Percentiles rank a stretch among this genome's conserved stretches.
These are phyloP conservation scores for Gremmenia infestans DNA, from an alignment of 2,329 filamentous ascomycete genomes.

Conservation along the genomic window DNA sequence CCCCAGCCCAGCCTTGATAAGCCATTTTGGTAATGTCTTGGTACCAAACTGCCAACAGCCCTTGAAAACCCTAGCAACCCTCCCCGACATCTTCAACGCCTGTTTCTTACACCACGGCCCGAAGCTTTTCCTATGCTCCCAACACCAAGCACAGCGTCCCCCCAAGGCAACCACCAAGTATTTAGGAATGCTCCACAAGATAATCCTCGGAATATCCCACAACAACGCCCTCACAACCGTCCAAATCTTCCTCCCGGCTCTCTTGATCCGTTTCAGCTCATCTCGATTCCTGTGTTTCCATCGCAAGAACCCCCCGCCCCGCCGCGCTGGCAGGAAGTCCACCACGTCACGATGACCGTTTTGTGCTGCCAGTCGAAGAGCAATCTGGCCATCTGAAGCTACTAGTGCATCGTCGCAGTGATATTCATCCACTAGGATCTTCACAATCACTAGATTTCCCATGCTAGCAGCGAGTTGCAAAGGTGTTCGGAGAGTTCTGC, in stretches of 20 bases:
- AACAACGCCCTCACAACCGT: constrained; percentile 26
- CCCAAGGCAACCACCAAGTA: constrained; percentile 21
- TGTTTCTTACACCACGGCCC: constrained; percentile 31
- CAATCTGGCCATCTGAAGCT: constrained; percentile 42
- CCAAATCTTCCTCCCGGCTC: constrained; percentile 22
- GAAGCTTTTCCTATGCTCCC: constrained; percentile 28
- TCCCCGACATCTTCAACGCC: constrained; percentile 25
- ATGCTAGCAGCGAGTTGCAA: constrained; percentile 39
- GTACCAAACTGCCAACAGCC: constrained; percentile 3
- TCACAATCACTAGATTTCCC: constrained; percentile 39
- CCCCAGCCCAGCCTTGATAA: constrained; percentile 17
- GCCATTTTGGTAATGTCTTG: constrained; percentile 15
- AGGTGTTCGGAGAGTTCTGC: constrained; percentile 34
- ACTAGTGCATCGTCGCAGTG: constrained; percentile 40
- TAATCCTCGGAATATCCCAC: constrained; percentile 31
- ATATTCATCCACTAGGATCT: constrained; percentile 37
- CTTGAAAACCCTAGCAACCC: constrained; percentile 14
- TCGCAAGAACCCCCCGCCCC: constrained; percentile 36
- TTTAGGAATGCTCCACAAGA: constrained; percentile 24
- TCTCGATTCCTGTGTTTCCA: constrained; percentile 33
- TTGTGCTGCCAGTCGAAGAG: constrained; percentile 40
- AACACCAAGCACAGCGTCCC: constrained; percentile 19
- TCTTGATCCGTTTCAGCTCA: constrained; percentile 27
- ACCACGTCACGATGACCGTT: constrained; percentile 41
- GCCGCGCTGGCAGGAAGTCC: constrained; percentile 36